Percentiles rank a stretch among this genome's conserved stretches.
These are phyloP conservation scores for Pilobolus umbonatus DNA, from an alignment of 192 early-diverging fungal genomes.

Conservation along the genomic window DNA sequence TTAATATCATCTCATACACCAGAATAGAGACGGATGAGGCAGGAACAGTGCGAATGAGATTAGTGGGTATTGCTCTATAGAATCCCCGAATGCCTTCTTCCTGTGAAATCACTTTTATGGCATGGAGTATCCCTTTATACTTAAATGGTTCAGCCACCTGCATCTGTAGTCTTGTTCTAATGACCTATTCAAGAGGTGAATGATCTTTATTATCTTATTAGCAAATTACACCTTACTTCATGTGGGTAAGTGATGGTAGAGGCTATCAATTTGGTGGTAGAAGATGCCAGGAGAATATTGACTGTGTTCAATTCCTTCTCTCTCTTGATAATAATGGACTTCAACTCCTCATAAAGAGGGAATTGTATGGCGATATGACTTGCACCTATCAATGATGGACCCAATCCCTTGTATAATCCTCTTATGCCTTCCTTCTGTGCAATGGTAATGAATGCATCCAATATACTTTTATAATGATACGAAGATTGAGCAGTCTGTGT, in stretches of 20 bases:
- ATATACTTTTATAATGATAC: constrained; percentile 79
- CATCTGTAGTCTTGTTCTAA: constrained; percentile 91
- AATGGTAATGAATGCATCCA: constrained; percentile 78
- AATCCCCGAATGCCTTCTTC: constrained; percentile 83
- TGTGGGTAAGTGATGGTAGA: constrained; percentile 91
- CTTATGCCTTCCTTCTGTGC: constrained; percentile 65
- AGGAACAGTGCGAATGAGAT: constrained; percentile 86
- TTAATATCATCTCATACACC: constrained; percentile 84
- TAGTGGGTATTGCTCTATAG: constrained; percentile 84
- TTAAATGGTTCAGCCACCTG: constrained; percentile 66
- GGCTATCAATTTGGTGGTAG: constrained; percentile 86
- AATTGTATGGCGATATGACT: constrained; percentile 93
- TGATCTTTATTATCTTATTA: too few relatives aligned
- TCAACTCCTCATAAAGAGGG: constrained; percentile 92
- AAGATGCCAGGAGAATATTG: constrained; percentile 75
- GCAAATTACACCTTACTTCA: too few relatives aligned
- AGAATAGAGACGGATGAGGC: constrained; percentile 80
- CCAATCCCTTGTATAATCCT: constrained; percentile 91
- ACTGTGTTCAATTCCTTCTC: constrained; percentile 12
- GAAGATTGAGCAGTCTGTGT: constrained; percentile 70
- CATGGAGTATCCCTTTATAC: constrained; percentile 82
- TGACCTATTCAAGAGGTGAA: constrained; percentile 40
- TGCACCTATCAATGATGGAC: constrained; percentile 87
- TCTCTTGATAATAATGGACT: constrained; percentile 52
- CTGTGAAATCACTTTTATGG: constrained; percentile 58